These are phyloP conservation scores for Saturnispora ahearnii DNA, from an alignment of 805 yeast species.

Conservation along the genomic window DNA sequence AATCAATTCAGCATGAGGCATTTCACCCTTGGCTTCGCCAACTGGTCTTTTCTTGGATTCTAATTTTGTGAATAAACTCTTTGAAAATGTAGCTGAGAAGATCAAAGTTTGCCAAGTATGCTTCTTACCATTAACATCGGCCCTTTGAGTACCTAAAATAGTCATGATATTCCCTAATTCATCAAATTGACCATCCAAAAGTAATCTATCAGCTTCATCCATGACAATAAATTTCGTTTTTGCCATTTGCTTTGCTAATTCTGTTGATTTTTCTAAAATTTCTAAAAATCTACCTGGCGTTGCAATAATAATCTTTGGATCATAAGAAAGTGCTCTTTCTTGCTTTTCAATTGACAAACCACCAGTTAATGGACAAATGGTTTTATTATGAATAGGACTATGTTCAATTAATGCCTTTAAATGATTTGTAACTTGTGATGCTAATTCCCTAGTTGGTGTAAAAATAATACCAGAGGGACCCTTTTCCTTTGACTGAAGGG, in stretches of 20 bases:
- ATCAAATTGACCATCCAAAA: constrained; percentile 94
- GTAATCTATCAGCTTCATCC: constrained; percentile 92
- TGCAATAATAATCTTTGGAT: constrained; percentile 79
- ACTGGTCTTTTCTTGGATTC: constrained; percentile 32
- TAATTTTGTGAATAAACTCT: constrained; percentile 71
- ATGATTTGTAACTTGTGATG: constrained; percentile 86
- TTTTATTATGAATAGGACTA: constrained; percentile 36
- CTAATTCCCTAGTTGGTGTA: constrained; percentile 95
- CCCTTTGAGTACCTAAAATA: constrained; percentile 45
- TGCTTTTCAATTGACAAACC: constrained; percentile 94
- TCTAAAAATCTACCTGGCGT: constrained; percentile 94
- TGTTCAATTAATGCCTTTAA: constrained; percentile 45
- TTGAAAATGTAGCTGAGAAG: constrained; percentile 91
- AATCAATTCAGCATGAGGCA: constrained; percentile 47
- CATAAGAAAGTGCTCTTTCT: constrained; percentile 62
- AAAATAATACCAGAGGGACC: constrained; percentile 70
- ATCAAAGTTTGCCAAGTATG: constrained; percentile 70
- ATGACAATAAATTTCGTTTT: constrained; percentile 50
- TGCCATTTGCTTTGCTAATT: constrained; percentile 33
- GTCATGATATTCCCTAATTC: constrained; percentile 80
- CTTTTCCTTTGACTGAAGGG: constrained; percentile 17
- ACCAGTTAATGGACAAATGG: constrained; percentile 80
- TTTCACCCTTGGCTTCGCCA: constrained; percentile 29
- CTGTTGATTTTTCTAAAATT: constrained; percentile 54
- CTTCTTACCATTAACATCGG: constrained; percentile 25